phyloP scores from a whole-genome alignment of 2,329 filamentous ascomycete species.

The Sporothrix humicola region DNA sequence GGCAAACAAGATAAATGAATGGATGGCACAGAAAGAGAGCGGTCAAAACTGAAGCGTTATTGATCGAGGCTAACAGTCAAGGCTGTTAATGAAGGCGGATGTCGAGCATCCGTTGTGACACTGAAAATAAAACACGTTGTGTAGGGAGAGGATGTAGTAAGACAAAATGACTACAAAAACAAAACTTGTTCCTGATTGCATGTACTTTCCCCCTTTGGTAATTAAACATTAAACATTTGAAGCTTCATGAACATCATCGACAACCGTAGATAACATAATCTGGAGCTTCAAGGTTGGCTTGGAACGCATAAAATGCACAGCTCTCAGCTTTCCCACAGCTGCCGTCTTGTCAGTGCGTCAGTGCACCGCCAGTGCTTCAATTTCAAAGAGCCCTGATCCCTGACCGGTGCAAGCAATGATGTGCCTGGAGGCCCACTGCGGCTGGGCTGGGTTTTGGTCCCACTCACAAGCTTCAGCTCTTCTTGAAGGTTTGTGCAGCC shows the following conservation, averaged over 20 bases:
- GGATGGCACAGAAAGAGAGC: background rate
- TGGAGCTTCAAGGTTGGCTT: background rate
- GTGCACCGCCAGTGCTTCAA: background rate
- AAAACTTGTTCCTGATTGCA: background rate
- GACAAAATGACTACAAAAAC: too few relatives aligned
- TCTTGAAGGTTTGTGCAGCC: background rate
- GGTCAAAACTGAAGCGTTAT: slow-evolving; percentile 14
- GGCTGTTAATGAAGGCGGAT: background rate
- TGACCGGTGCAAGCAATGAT: slow-evolving; percentile 16
- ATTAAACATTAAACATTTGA: background rate
- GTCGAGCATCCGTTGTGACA: background rate
- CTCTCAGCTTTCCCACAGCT: background rate
- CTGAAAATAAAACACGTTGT: background rate
- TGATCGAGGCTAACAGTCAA: background rate
- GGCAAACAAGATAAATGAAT: background rate
- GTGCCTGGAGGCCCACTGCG: slow-evolving; percentile 19
- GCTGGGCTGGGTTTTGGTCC: background rate
- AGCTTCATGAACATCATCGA: background rate
- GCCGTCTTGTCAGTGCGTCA: background rate
- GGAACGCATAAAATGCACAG: slow-evolving; percentile 24
- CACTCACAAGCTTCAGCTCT: background rate
- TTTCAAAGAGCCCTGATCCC: slow-evolving; percentile 9
- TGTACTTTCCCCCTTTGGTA: background rate
- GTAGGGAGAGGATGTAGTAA: background rate
- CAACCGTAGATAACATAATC: background rate